A percentile compares a stretch with the other conserved stretches of the same genome.
These are phyloP conservation scores for Fusarium transvaalense DNA, from an alignment of 2,329 filamentous ascomycete species.

Conservation along the genomic window DNA sequence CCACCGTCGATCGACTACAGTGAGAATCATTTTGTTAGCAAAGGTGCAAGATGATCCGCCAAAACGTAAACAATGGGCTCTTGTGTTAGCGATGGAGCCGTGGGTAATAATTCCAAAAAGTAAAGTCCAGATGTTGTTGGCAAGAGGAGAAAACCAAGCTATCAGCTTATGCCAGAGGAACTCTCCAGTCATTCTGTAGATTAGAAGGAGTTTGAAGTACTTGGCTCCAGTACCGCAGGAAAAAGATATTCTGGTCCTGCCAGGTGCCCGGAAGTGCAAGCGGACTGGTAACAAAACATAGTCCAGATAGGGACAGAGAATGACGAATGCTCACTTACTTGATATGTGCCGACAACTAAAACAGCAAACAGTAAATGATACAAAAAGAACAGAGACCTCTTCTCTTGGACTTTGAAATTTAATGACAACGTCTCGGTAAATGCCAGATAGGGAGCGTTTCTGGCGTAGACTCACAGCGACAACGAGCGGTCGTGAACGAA, in stretches of 20 bases:
- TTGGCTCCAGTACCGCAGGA: too few species aligned
- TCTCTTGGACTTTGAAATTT: slow-evolving; percentile 41
- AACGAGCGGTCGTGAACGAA: slow-evolving; percentile 18
- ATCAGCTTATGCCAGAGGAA: background rate
- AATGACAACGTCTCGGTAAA: slow-evolving; percentile 13
- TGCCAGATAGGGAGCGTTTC: slow-evolving; percentile 28
- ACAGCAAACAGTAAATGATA: slow-evolving; percentile 53
- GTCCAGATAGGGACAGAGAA: slow-evolving; percentile 1
- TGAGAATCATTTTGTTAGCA: slow-evolving; percentile 50
- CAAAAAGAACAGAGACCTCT: slow-evolving; percentile 53
- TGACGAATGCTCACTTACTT: slow-evolving; percentile 47
- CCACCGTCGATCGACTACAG: slow-evolving; percentile 43
- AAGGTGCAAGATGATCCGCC: slow-evolving; percentile 36
- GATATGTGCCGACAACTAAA: slow-evolving; percentile 48
- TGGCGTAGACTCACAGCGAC: slow-evolving; percentile 17
- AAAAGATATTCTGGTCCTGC: background rate
- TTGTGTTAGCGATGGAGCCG: background rate
- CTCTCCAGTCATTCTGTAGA: background rate
- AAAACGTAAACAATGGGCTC: background rate
- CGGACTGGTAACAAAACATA: background rate
- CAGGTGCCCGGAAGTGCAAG: slow-evolving; percentile 12
- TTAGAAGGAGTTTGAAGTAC: too few species aligned
- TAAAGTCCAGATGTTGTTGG: background rate
- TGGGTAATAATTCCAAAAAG: background rate
- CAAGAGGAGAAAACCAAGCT: background rate